These are phyloP conservation scores for Arabidopsis thaliana DNA, from an alignment of 345 rosid genomes.

Conservation along the genomic window TAIR10.1 NC_003075.7:17314001-17314500, in stretches of 20 bases:
- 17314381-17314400: background rate
- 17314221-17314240: slow-evolving; percentile 21
- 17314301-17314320: background rate
- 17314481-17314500: slow-evolving; percentile 3
- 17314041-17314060: background rate
- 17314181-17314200: background rate
- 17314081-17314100: background rate
- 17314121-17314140: background rate
- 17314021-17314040: background rate
- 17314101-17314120: slow-evolving; percentile 12
- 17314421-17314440: background rate
- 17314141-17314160: slow-evolving; percentile 26
- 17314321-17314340: slow-evolving; percentile 17
- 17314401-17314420: no score
- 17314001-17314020: background rate
- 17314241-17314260: slow-evolving; percentile 24
- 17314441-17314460: background rate
- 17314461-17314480: slow-evolving; percentile 1
- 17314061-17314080: background rate
- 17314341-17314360: background rate
- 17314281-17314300: slow-evolving; percentile 12
- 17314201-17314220: slow-evolving; percentile 33
- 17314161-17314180: slow-evolving; percentile 29
- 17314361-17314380: background rate
- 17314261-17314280: slow-evolving; percentile 28